Conservation (phyloP, 2,329 filamentous ascomycete genomes). For the Penicillium sp. region DNA sequence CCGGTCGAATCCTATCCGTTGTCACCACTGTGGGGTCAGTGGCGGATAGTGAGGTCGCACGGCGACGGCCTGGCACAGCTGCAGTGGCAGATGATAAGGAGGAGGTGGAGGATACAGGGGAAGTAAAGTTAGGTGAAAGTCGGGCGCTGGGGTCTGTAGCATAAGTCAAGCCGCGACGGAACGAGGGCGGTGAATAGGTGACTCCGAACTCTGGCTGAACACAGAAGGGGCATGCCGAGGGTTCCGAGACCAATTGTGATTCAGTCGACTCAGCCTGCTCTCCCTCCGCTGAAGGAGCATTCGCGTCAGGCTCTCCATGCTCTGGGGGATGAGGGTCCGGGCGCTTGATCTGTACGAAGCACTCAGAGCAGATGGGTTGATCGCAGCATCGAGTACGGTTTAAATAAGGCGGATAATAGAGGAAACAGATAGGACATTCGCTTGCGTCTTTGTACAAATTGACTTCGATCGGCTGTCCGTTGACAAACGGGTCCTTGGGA, state of each 20-base stretch:
- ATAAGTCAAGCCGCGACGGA: constrained; percentile 78
- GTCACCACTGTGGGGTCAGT: constrained; percentile 83
- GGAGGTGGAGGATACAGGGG: constrained; percentile 83
- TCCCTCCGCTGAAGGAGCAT: constrained; percentile 33
- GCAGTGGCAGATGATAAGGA: constrained; percentile 64
- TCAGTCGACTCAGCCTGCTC: constrained; percentile 47
- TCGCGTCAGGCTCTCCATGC: constrained; percentile 55
- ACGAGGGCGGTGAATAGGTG: constrained; percentile 87
- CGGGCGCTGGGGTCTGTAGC: constrained; percentile 52
- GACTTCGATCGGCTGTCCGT: constrained; percentile 90
- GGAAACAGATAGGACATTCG: constrained; percentile 95
- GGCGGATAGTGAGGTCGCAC: constrained; percentile 72
- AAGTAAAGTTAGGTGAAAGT: constrained; percentile 53
- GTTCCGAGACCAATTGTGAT: constrained; percentile 77
- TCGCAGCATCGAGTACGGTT: constrained; percentile 95
- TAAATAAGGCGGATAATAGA: constrained; percentile 91
- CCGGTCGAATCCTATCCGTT: constrained; percentile 86
- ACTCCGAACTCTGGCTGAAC: constrained; percentile 93
- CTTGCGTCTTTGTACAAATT: constrained; percentile 86
- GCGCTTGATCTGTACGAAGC: constrained; percentile 97
- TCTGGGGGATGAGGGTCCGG: constrained; percentile 87
- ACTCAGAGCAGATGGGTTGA: constrained; percentile 95
- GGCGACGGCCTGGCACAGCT: constrained; percentile 47
- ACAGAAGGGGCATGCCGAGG: constrained; percentile 90
- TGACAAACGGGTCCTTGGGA: constrained; percentile 80